Evolutionary conservation across 305 asterid genomes (phyloP), one percentile per base, ranked within the genome.

Genomic region (Rubia occidens): DNA sequence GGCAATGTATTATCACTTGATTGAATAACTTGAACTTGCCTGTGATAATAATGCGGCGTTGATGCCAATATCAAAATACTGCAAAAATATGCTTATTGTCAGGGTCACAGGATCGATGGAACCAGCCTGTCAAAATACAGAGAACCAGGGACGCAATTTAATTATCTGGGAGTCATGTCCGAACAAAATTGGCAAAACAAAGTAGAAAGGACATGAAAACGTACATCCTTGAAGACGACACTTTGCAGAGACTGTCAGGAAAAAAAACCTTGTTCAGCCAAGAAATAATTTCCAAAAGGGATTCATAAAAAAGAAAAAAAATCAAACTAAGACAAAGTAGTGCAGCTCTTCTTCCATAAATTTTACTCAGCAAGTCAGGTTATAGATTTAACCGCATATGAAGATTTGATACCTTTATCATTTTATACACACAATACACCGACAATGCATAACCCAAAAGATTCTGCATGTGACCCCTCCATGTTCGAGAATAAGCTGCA

Each of bases 391-490:
- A 9, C 55, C 55, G 67, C 62, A 60, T 37, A 59, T 71, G 21
- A 44, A 14, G 37, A 63, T 39, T 51, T 74, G 20, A 53, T 71
- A 89, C 99, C 97, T 89, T 95, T 66, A 95, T 74, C 99, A 95
- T 95, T 79, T 95, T 95, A 82, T 88, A 95, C 40, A 91, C 97
- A 83, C 99, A 90, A 84, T 95, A 95, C 64, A 83, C 79, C 61
- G 99, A 91, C 76, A 96, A 89, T 11, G 85, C 96, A 81, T 95
- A 95, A 72, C 99, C 99, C 87, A 95, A 83, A 60, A 95, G 85
- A 84, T 90, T 95, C 88, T 95, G 97, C 89, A 95, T 71, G 88
- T 95, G 99, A 71, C 99, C 99, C 88, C 80, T 95, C 99, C 99
- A 95, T 42, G 97, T 95, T 75, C 99, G 88, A 77, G 99, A 95